phyloP scores from a whole-genome alignment of 306 rosid genomes.

The Cicer cuneatum region DNA sequence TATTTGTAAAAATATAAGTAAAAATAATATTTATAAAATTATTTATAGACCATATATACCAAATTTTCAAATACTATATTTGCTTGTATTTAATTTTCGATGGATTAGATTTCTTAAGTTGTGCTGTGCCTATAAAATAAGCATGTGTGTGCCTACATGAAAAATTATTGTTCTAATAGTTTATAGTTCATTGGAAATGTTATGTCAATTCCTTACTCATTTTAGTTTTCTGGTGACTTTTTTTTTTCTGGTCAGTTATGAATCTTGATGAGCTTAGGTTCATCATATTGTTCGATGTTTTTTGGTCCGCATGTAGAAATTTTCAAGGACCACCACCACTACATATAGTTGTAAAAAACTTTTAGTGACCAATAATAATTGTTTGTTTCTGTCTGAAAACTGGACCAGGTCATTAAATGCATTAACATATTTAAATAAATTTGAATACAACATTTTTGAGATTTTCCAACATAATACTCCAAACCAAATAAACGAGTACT shows the following conservation, averaged over 20 bases:
- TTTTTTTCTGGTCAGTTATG: neutral
- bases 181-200: neutral
- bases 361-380: constrained; percentile 2
- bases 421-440: neutral
- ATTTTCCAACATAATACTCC: neutral
- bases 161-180: neutral
- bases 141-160: neutral
- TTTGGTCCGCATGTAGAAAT: constrained; percentile 18
- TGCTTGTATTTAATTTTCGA: too few species aligned
- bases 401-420: neutral
- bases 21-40: too few species aligned
- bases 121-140: neutral
- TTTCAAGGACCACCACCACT: constrained; percentile 6
- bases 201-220: neutral
- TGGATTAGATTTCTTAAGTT: too few species aligned
- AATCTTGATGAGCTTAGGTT: neutral
- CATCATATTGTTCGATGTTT: neutral
- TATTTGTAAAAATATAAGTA: too few species aligned
- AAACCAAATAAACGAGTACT: neutral
- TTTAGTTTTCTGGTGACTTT: neutral
- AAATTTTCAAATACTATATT: too few species aligned
- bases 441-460: neutral
- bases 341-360: constrained; percentile 9
- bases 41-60: too few species aligned
- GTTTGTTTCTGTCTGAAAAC: constrained; percentile 24